Evolutionary conservation across 805 yeast species (phyloP).

Genomic region (Teunomyces gatunensis): DNA sequence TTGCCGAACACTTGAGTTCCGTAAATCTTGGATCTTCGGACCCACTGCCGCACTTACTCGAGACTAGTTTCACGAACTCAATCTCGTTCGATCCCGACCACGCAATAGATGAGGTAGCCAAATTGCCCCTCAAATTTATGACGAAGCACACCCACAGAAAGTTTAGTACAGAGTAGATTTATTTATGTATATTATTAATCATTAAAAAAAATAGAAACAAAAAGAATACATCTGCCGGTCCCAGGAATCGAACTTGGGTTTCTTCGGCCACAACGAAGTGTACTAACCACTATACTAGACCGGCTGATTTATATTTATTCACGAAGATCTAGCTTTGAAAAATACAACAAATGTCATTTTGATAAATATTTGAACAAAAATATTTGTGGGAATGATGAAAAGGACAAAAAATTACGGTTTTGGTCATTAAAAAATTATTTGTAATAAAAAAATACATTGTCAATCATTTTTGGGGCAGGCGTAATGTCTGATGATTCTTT

Average conservation of each 20-base stretch:
- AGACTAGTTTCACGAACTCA: slow-evolving; percentile 7
- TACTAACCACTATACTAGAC: slow-evolving; percentile 68
- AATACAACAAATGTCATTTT: no score
- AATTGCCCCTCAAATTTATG: slow-evolving; percentile 24
- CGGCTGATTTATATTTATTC: slow-evolving; percentile 16
- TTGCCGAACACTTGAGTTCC: slow-evolving; percentile 2
- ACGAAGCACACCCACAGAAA: slow-evolving; percentile 13
- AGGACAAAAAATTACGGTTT: not conserved
- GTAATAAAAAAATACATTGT: not conserved
- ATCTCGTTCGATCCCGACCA: slow-evolving; percentile 22
- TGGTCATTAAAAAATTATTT: not conserved
- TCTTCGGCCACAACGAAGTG: slow-evolving; percentile 73
- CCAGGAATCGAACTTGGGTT: slow-evolving; percentile 76
- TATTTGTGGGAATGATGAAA: not conserved
- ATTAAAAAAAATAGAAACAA: not conserved
- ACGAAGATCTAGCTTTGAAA: no score
- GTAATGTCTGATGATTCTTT: slow-evolving; percentile 1
- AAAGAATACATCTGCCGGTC: slow-evolving; percentile 59
- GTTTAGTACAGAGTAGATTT: not conserved
- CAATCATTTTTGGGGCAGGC: not conserved
- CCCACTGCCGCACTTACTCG: slow-evolving; percentile 1
- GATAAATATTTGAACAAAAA: not conserved
- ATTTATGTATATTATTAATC: not conserved
- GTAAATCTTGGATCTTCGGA: slow-evolving; percentile 6
- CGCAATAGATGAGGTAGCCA: slow-evolving; percentile 25